Evolutionary conservation across 768 basidiomycete genomes (phyloP).

Genomic region (Collybia mongolica): DNA sequence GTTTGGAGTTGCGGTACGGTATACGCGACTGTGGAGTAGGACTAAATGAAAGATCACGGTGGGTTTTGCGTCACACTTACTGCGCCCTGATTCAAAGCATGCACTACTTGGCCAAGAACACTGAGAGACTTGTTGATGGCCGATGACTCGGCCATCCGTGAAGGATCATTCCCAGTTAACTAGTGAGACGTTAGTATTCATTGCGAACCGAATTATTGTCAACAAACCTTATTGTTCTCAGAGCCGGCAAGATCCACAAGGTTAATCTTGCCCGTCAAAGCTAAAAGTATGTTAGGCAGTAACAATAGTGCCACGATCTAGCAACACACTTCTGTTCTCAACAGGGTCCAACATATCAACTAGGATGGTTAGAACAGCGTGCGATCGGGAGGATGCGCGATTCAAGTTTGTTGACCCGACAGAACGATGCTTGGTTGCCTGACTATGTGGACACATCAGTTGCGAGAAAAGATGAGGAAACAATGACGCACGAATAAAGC

Average conservation of each 20-base stretch:
- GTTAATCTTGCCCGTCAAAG: conserved; percentile 74
- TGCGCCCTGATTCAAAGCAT: conserved; percentile 75
- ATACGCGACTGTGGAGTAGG: conserved; percentile 56
- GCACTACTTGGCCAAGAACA: conserved; percentile 85
- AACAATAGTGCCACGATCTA: not conserved
- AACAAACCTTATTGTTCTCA: conserved; percentile 81
- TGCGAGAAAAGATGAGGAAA: no score
- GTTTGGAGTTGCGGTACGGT: conserved; percentile 87
- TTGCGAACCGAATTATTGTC: not conserved
- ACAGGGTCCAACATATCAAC: conserved; percentile 55
- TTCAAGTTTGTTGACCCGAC: conserved; percentile 88
- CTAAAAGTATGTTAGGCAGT: conserved; percentile 31
- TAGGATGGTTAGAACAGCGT: conserved; percentile 81
- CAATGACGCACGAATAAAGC: conserved; percentile 39
- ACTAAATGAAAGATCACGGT: no score
- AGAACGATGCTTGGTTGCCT: conserved; percentile 74
- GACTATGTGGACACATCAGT: conserved; percentile 32
- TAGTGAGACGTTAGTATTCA: conserved; percentile 17
- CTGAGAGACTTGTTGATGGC: conserved; percentile 91
- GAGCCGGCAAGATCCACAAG: conserved; percentile 90
- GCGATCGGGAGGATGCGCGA: conserved; percentile 81
- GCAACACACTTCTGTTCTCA: conserved; percentile 50
- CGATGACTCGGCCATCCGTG: conserved; percentile 84
- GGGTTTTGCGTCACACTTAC: conserved; percentile 31
- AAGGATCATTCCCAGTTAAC: conserved; percentile 82